These are phyloP conservation scores for Recurvomyces mirabilis DNA, from an alignment of 495 filamentous ascomycete species.

Conservation along the genomic window DNA sequence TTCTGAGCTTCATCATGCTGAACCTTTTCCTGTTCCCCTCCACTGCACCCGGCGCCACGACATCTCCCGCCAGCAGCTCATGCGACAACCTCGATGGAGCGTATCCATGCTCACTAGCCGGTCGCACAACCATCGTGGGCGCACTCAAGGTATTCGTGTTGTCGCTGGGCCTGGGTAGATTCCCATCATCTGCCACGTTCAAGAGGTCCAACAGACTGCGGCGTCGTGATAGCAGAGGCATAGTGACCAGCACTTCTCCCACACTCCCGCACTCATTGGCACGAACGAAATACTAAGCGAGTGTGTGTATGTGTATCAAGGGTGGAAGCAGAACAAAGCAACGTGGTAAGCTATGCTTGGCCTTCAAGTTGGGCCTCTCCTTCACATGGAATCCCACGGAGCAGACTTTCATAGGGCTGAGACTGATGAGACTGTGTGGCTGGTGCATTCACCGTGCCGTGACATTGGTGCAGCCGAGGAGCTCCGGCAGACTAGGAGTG, in stretches of 20 bases:
- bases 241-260: too few species aligned
- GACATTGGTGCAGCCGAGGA: too few species aligned
- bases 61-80: conserved; percentile 7
- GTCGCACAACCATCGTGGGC: neutral
- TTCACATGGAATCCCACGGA: too few species aligned
- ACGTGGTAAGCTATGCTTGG: too few species aligned
- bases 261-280: too few species aligned
- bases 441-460: too few species aligned
- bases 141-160: neutral
- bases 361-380: too few species aligned
- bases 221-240: conserved; percentile 14
- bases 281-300: neutral
- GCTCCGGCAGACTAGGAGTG: too few species aligned
- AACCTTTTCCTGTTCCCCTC: conserved; percentile 52
- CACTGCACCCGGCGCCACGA: neutral
- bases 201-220: conserved; percentile 16
- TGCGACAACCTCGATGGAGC: conserved; percentile 10
- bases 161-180: neutral
- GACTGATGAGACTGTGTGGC: neutral
- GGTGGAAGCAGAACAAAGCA: neutral
- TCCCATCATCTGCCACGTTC: conserved; percentile 4
- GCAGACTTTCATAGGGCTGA: conserved; percentile 5
- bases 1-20: conserved; percentile 78
- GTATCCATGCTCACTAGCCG: conserved; percentile 8
- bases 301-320: neutral